Evolutionary conservation across 2,329 filamentous ascomycete genomes (phyloP), one percentile per base, ranked within the genome.

Genomic region (Balansia obtecta): DNA sequence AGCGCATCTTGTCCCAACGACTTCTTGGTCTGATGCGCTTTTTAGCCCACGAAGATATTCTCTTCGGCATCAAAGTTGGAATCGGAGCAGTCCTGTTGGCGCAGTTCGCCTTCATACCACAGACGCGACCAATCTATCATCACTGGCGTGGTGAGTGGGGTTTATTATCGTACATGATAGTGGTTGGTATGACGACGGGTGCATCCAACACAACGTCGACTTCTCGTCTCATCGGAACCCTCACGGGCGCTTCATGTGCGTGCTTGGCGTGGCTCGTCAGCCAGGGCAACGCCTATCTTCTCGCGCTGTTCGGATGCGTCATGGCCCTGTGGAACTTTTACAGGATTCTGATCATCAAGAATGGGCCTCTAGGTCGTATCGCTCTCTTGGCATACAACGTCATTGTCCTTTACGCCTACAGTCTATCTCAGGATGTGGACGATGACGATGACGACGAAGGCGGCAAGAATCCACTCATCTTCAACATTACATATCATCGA

Each of bases 111-210:
- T 98, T 95, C 61, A 77, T 96, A 34, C 78, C 82, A 1, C 71
- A 76, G 9, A 95, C 89, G 2, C 75, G 89, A 48, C 86, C 86
- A 0, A 76, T 85, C 18, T 98, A 96, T 64, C 76, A 82, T 48
- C 84, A 85, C 60, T 97, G 90, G 88, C 77, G 91, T 63, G 91
- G 91, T 32, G 93, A 98, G 73, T 98, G 93, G 93, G 93, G 93
- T 20, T 74, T 98, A 2, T 67, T 98, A 50, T 95, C 89, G 0
- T 97, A 95, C 71, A 97, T 97, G 91, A 82, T 97, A 62, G 93
- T 98, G 22, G 95, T 90, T 63, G 89, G 87, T 38, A 97, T 96
- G 89, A 98, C 91, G 0, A 91, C 96, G 20, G 93, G 93, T 30
- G 89, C 93, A 8, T 88, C 89, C 22, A 98, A 97, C 65, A 95